Evolutionary conservation across 805 yeast genomes (phyloP), one percentile per base, ranked within the genome.

Genomic region (Yarrowia yakushimensis): DNA sequence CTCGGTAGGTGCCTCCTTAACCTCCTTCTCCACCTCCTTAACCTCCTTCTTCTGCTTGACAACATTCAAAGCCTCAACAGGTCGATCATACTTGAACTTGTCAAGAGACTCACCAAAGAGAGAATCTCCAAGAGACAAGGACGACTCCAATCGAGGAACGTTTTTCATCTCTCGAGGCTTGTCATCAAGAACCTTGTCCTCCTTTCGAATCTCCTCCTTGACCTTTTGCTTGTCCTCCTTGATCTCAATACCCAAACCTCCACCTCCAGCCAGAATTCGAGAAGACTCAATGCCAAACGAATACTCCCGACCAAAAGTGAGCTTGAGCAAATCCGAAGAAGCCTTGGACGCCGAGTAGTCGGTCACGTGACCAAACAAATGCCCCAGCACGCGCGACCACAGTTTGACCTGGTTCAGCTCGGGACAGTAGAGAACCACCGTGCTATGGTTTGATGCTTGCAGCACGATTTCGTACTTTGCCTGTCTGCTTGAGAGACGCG

Each of bases 351-450:
- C 45, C 11, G 63, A 52, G 22, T 50, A 39, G 23, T 54, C 60
- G 11, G 63, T 52, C 39, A 57, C 63, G 18, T 61, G 50, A 12
- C 52, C 62, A 54, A 54, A 61, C 15, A 61, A 20, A 15, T 42
- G 34, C 11, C 30, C 23, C 22, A 61, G 46, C 10, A 34, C 36
- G 2, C 52, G 61, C 4, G 46, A 34, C 64, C 64, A 62, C 28
- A 27, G 45, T 25, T 25, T 20, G 20, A 62, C 30, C 54, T 62
- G 64, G 27, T 30, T 57, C 25, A 28, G 17, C 18, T 62, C 63
- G 18, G 57, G 61, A 30, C 63, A 59, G 28, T 55, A 55, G 10
- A 55, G 30, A 11, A 41, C 48, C 9, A 55, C 37, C 8, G 61
- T 55, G 28, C 34, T 20, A 39, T 55, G 46, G 39, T 55, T 55